A percentile compares a stretch with the other conserved stretches of the same genome.
phyloP scores from a whole-genome alignment of 169 alveolate genomes.

The Plasmodium vivax region DNA sequence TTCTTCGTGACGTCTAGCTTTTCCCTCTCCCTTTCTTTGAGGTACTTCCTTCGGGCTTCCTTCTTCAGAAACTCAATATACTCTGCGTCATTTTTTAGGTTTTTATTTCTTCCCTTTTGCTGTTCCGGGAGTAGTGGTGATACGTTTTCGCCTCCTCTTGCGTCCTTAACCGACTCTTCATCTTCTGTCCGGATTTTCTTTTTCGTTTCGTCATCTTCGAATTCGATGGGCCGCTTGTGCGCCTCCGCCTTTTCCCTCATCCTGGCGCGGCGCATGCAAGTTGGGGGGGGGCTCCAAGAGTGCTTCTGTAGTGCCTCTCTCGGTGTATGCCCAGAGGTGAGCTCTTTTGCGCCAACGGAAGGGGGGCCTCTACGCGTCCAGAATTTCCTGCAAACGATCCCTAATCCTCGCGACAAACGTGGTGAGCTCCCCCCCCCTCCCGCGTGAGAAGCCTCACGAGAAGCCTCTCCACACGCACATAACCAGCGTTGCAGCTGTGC shows the following conservation, averaged over 20 bases:
- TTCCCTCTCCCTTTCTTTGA: conserved; percentile 94
- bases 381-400: neutral
- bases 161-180: neutral
- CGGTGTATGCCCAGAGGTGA: neutral
- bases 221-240: conserved; percentile 36
- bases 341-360: neutral
- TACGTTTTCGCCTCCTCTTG: neutral
- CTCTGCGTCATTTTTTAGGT: conserved; percentile 78
- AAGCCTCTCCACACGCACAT: neutral
- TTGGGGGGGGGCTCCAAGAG: neutral
- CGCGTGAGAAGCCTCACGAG: neutral
- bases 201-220: conserved; percentile 60
- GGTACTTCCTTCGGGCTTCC: conserved; percentile 93
- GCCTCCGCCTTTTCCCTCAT: conserved; percentile 57
- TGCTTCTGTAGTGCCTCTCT: neutral
- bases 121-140: conserved; percentile 74
- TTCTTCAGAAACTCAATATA: conserved; percentile 82
- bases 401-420: neutral
- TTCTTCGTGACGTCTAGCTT: conserved; percentile 94
- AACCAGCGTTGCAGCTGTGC: neutral
- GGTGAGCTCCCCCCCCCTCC: neutral
- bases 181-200: conserved; percentile 51
- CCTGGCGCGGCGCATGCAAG: neutral
- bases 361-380: neutral
- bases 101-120: conserved; percentile 80